Base-by-base conservation (phyloP, 176 grass and related monocot genomes). In the Oryza coarctata region DNA sequence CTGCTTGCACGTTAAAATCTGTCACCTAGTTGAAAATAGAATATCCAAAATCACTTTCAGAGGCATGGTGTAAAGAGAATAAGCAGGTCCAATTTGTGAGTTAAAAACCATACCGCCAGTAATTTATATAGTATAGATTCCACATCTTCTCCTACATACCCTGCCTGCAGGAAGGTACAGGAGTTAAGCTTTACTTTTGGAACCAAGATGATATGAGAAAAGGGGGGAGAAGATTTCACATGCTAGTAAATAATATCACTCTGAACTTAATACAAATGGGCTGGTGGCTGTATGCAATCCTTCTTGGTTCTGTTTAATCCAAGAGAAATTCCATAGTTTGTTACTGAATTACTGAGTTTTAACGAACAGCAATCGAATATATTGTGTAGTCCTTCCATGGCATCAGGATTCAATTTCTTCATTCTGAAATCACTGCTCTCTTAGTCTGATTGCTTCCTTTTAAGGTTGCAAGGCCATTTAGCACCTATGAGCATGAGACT, bases 101-200 rank as follows among this genome's bases (percentile, higher is more conserved):
- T 69, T 33, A 64, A 73, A 80, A 89, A 68, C 33, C 76, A 65
- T 94, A 99, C 96, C 87, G 85, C 71, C 44, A 99, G 93, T 77
- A 99, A 92, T 80, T 99, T 99, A 85, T 99, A 95, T 76, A 99
- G 80, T 91, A 99, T 99, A 55, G 96, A 99, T 80, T 99, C 96
- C 63, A 99, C 96, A 88, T 99, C 96, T 72, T 99, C 96, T 94
- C 96, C 96, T 80, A 99, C 96, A 87, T 99, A 99, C 18, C 96
- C 96, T 91, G 96, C 96, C 96, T 99, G 84, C 77, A 87, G 61
- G 63, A 84, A 87, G 70, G 84, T 20, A 41, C 28, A 31, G 78
- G 76, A 75, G 79, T 83, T 83, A 81, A 69, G 65, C 23, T 66
- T 76, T 68, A 70, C 28, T 57, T 38, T 33, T 20, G 29, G 65